Percentiles rank a stretch among this genome's conserved stretches.
phyloP scores from a whole-genome alignment of 2,329 filamentous ascomycete species.

The Botrytis byssoidea region DNA sequence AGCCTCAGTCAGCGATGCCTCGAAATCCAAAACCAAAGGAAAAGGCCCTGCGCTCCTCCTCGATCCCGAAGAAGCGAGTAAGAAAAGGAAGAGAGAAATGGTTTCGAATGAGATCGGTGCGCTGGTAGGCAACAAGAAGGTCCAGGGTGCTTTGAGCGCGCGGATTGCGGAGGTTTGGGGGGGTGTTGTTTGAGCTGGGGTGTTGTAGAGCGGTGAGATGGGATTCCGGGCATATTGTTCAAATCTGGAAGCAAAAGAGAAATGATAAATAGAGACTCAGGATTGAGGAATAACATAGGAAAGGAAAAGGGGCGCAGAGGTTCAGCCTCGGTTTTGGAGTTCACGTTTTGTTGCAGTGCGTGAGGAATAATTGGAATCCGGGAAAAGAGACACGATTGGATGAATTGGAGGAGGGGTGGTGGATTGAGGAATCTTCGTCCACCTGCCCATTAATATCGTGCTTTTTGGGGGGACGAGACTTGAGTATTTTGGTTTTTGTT shows the following conservation, averaged over 20 bases:
- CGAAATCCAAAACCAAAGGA: background rate
- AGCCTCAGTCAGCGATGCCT: background rate
- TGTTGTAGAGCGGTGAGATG: too few relatives aligned
- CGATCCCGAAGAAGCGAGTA: background rate
- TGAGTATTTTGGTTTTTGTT: background rate
- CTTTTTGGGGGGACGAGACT: background rate
- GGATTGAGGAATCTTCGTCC: background rate
- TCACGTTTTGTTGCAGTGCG: background rate
- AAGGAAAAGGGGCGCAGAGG: background rate
- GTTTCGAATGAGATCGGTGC: slow-evolving; percentile 56
- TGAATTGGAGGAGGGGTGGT: background rate
- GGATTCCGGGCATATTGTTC: too few relatives aligned
- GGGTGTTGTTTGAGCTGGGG: slow-evolving; percentile 35
- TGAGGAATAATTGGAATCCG: background rate
- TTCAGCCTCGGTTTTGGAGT: background rate
- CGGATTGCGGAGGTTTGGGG: slow-evolving; percentile 75
- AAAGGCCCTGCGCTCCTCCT: background rate
- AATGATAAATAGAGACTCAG: background rate
- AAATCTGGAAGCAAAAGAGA: too few relatives aligned
- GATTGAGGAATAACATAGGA: background rate
- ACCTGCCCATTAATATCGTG: background rate
- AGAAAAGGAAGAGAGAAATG: slow-evolving; percentile 59
- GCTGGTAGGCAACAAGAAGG: slow-evolving; percentile 66
- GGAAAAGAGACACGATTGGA: background rate
- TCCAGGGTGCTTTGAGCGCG: slow-evolving; percentile 62